Base-by-base conservation (phyloP, 257 asterid species). In the Fraxinus cuspidata region DNA sequence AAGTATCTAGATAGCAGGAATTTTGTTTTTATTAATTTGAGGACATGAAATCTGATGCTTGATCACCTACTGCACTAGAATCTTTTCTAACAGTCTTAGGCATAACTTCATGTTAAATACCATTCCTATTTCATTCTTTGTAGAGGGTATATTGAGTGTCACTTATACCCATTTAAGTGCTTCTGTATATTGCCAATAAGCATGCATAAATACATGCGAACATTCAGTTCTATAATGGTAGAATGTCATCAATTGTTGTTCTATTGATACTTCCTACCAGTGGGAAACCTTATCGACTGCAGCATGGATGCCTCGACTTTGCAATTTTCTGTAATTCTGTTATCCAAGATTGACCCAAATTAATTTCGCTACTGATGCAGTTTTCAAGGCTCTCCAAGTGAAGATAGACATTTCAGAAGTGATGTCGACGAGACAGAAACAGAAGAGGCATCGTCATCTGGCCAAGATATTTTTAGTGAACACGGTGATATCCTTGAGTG, bases 401-500 rank as follows among this genome's bases (percentile, higher is more conserved):
- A 96, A 77, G 92, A 88, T 73, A 89, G 95, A 78, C 88, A 88
- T 83, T 86, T 87, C 81, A 84, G 98, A 81, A 89, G 87, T 87
- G 98, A 89, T 76, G 74, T 85, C 58, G 95, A 93, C 35, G 97
- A 91, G 74, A 86, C 89, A 27, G 97, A 93, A 76, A 84, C 85
- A 58, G 97, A 91, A 85, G 99, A 93, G 86, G 90, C 97, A 81
- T 90, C 98, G 29, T 92, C 92, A 71, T 96, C 98, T 75, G 98
- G 99, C 71, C 97, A 86, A 87, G 98, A 92, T 78, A 80, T 86
- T 85, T 87, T 85, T 84, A 83, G 90, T 84, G 97, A 90, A 78
- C 92, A 92, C 73, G 86, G 90, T 74, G 98, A 91, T 81, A 89
- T 96, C 75, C 92, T 92, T 73, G 93, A 92, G 81, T 93, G 98